Evolutionary conservation across 1,284 basidiomycete species (phyloP).

Genomic region (Ganoderma sinense): DNA sequence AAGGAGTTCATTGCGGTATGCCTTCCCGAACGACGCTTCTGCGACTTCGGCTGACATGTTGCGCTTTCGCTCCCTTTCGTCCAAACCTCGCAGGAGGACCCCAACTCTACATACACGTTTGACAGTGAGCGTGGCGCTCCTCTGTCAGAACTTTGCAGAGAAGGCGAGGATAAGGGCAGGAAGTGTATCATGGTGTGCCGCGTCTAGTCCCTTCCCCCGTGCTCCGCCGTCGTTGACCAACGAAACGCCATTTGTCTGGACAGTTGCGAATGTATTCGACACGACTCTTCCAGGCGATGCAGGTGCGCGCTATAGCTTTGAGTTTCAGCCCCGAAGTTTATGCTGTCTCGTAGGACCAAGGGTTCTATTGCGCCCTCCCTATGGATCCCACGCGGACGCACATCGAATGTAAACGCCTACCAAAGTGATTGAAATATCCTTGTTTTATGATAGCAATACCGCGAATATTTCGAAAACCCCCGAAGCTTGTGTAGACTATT

Average conservation of each 20-base stretch:
- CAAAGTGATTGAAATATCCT: conserved; percentile 44
- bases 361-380: conserved; percentile 80
- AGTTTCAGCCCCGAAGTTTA: conserved; percentile 17
- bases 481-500: conserved; percentile 11
- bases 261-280: conserved; percentile 77
- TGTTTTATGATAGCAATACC: not conserved
- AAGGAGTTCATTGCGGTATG: conserved; percentile 43
- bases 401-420: conserved; percentile 78
- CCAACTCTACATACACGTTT: conserved; percentile 62
- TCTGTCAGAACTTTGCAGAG: conserved; percentile 70
- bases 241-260: conserved; percentile 12
- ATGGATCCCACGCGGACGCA: conserved; percentile 76
- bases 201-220: conserved; percentile 2
- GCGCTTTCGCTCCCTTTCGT: not conserved
- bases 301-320: conserved; percentile 51
- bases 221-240: not conserved
- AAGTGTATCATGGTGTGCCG: conserved; percentile 72
- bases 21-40: not conserved
- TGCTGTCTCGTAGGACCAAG: conserved; percentile 52
- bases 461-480: not conserved
- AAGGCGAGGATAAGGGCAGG: conserved; percentile 49
- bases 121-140: conserved; percentile 65
- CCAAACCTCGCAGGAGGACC: conserved; percentile 49
- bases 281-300: conserved; percentile 79
- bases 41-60: not conserved